Evolutionary conservation across 805 yeast species (phyloP), one percentile per base, ranked within the genome.

Genomic region (Teunomyces pallodes): DNA sequence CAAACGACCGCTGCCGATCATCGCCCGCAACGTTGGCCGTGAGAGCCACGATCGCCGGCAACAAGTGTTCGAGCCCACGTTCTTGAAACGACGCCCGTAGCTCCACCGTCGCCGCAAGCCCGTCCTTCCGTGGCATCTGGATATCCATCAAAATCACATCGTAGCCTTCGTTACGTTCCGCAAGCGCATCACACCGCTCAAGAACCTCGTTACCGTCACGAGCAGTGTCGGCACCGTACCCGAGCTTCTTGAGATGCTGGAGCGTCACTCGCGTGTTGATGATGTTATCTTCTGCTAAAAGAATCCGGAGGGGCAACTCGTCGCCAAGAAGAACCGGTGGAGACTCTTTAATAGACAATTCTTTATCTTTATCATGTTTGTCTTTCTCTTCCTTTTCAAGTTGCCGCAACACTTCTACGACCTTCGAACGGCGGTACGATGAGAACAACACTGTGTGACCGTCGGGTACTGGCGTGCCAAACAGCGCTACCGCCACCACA

Each of bases 51-150:
- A 77, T 64, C 13, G 65, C 56, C n/a, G 80, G 79, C 42, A 67
- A 43, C 32, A 42, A 51, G 2, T 50, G 46, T 10, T 30, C 53
- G 6, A 52, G 49, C 3, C 57, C 55, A 13, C 54, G 51, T 8
- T 57, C 62, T 0, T 31, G 31, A 46, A 74, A 76, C 24, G 57
- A 46, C 41, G 62, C 59, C 38, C 55, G 57, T 33, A 77, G 56
- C 46, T 75, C 79, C 8, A 59, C 60, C 0, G 80, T 70, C 1
- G 81, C 74, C 4, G 74, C 70, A n/a, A 80, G 69, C 1, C 87
- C 87, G 58, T 82, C 87, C 50, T 77, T 70, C 13, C 73, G 62
- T 6, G 83, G 82, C 73, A 81, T 72, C 43, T 81, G 82, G 17
- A 76, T 72, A 56, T 82, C 86, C 77, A 82, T 75, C 35, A 82